phyloP scores from a whole-genome alignment of 352 stramenopile species.

The Globisporangium barbulae region DNA sequence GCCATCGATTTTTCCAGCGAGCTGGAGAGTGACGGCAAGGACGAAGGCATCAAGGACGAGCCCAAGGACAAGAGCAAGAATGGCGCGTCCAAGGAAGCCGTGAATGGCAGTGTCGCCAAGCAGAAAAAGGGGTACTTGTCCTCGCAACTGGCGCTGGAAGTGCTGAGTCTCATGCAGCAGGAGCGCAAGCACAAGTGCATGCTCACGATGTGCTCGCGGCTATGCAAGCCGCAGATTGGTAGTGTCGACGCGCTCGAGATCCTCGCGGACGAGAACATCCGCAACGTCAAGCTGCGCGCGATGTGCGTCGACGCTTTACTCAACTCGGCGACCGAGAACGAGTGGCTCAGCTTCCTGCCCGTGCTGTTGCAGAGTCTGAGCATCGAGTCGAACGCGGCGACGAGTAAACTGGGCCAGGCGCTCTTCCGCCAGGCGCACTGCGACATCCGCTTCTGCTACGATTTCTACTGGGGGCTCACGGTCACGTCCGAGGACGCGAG shows the following conservation, averaged over 20 bases:
- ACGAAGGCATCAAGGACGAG: constrained; percentile 7
- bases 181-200: constrained; percentile 79
- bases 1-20: constrained; percentile 73
- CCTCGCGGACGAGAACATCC: constrained; percentile 64
- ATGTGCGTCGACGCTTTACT: constrained; percentile 66
- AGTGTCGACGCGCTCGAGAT: constrained; percentile 82
- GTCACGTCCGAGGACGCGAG: constrained; percentile 78
- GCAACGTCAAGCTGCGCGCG: constrained; percentile 47
- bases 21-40: constrained; percentile 22
- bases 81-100: constrained; percentile 17
- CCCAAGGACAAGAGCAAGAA: constrained; percentile 18
- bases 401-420: constrained; percentile 63
- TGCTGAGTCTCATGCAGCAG: constrained; percentile 60
- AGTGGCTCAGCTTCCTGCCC: constrained; percentile 77
- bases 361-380: constrained; percentile 75
- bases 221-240: constrained; percentile 70
- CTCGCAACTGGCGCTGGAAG: constrained; percentile 44
- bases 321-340: constrained; percentile 64
- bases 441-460: constrained; percentile 81
- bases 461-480: constrained; percentile 82
- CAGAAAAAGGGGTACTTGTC: constrained; percentile 5
- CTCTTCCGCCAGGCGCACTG: constrained; percentile 72
- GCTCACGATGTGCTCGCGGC: constrained; percentile 83
- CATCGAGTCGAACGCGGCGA: constrained; percentile 55
- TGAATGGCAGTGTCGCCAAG: background rate